Base-by-base conservation (phyloP, 2,329 filamentous ascomycete genomes). In the Diplodia corticola region DNA sequence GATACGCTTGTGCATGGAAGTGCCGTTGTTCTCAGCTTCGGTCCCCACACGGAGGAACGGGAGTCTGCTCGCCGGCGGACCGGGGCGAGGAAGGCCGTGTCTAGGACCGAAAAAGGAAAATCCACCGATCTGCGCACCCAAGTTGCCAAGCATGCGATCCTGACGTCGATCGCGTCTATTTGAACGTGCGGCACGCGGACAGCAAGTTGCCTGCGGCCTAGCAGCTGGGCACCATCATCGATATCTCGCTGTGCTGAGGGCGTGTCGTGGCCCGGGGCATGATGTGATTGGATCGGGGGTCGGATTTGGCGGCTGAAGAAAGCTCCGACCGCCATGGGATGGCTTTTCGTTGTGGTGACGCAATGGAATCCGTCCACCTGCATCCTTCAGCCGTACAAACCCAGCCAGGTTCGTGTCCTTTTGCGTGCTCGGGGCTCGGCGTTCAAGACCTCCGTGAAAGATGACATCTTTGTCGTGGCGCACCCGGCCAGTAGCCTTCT, bases 161-260 rank as follows among this genome's bases (percentile, higher is more conserved):
- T 35, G 57, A 24, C 44, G 57, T 61, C 57, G 57, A 61, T 61
- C 57, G 57, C 57, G 57, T 28, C 37, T 49, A 35, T 49, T 24
- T 24, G 26, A 46, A 61, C 57, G 57, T 49, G 37, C 57, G 17
- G 17, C 53, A 40, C 20, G 53, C 28, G 53, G 33, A 60, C 55
- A 33, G 24, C 10, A 60, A 46, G 28, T 24, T 40, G 54, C 6
- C 20, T 22, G 40, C n/a, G n/a, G n/a, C 15, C 57, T 61, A 61
- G 44, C 40, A 61, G 57, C 57, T 61, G 44, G 57, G 57, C 57
- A 13, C 26, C 44, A 61, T 61, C 57, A 61, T 61, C 26, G 57
- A 61, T 28, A 26, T 22, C 6, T 10, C n/a, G 6, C 33, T 26
- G 22, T 17, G 9, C 24, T 17, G 20, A n/a, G 20, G 20, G 10